These are phyloP conservation scores for Colletotrichum sidae DNA, from an alignment of 2,329 filamentous ascomycete genomes.

Conservation along the genomic window DNA sequence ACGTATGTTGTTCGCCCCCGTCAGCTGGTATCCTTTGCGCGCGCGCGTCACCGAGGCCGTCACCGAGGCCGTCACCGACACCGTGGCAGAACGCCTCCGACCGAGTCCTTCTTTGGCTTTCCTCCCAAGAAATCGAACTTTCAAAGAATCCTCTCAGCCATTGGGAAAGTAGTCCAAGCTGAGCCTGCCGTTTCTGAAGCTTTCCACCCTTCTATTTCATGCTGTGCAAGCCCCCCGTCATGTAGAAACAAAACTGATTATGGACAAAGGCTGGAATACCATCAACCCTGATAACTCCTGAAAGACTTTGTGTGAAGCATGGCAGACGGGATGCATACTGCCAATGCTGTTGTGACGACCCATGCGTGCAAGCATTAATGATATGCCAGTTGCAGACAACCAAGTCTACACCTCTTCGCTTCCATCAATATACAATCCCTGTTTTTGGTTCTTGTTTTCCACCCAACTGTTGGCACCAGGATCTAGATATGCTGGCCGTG, in stretches of 20 bases:
- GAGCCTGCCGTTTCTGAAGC: slow-evolving; percentile 33
- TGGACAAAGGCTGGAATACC: slow-evolving; percentile 35
- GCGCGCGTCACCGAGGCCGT: not conserved
- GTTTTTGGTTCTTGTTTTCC: slow-evolving; percentile 22
- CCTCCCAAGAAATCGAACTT: slow-evolving; percentile 1
- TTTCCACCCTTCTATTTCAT: slow-evolving; percentile 37
- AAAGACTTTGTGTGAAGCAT: slow-evolving; percentile 19
- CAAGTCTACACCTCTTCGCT: slow-evolving; percentile 22
- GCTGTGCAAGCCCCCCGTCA: slow-evolving; percentile 27
- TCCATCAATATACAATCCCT: slow-evolving; percentile 36
- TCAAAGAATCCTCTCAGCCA: slow-evolving; percentile 10
- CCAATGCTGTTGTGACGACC: slow-evolving; percentile 30
- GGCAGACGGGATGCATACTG: slow-evolving; percentile 23
- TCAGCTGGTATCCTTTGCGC: slow-evolving; percentile 24
- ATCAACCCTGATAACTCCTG: slow-evolving; percentile 33
- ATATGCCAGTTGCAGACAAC: slow-evolving; percentile 24
- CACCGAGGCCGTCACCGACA: too few species aligned
- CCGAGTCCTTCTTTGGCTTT: slow-evolving; percentile 1
- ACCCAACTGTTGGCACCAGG: slow-evolving; percentile 24
- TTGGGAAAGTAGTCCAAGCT: slow-evolving; percentile 7
- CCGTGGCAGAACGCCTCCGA: slow-evolving; percentile 4
- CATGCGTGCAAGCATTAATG: slow-evolving; percentile 25
- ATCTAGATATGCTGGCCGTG: slow-evolving; percentile 21
- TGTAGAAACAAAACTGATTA: slow-evolving; percentile 34
- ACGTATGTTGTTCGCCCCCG: slow-evolving; percentile 10